Evolutionary conservation across 257 asterid genomes (phyloP).

Genomic region (Ehretia macrophylla): DNA sequence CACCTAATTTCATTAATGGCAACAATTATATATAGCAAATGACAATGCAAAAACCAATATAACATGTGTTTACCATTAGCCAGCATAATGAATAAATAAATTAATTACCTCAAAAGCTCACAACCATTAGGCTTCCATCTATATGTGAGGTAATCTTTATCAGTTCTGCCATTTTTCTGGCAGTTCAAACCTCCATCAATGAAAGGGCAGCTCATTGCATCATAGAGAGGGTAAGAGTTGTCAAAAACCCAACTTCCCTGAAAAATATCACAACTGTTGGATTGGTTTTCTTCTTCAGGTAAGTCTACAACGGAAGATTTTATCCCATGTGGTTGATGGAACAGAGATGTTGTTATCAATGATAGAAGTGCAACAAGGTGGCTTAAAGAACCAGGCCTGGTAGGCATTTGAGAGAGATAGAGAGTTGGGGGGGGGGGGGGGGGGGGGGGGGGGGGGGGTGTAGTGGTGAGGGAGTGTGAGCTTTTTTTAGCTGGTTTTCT

Average conservation of each 20-base stretch:
- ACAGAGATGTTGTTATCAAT: neutral
- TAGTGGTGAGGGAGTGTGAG: neutral
- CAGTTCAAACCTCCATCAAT: conserved; percentile 40
- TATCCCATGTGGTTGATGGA: neutral
- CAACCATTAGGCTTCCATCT: conserved; percentile 62
- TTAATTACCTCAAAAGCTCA: conserved; percentile 40
- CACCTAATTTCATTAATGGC: too few relatives aligned
- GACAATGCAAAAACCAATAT: too few relatives aligned
- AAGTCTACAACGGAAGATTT: too few relatives aligned
- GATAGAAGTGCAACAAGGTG: neutral
- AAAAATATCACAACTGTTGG: conserved; percentile 34
- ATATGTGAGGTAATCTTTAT: conserved; percentile 29
- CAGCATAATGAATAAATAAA: neutral
- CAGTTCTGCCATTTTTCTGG: conserved; percentile 42
- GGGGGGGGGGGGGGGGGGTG: too few relatives aligned
- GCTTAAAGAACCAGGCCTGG: neutral
- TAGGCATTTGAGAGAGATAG: neutral
- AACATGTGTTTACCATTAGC: too few relatives aligned
- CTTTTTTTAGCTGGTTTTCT: too few relatives aligned
- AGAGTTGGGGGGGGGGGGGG: too few relatives aligned
- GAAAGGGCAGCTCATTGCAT: conserved; percentile 37
- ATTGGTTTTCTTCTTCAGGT: neutral
- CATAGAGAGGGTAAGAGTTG: conserved; percentile 43
- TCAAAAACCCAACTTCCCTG: conserved; percentile 49
- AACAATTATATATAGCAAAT: neutral